Conservation (phyloP, 768 basidiomycete species). For the Auricularia cornea region DNA sequence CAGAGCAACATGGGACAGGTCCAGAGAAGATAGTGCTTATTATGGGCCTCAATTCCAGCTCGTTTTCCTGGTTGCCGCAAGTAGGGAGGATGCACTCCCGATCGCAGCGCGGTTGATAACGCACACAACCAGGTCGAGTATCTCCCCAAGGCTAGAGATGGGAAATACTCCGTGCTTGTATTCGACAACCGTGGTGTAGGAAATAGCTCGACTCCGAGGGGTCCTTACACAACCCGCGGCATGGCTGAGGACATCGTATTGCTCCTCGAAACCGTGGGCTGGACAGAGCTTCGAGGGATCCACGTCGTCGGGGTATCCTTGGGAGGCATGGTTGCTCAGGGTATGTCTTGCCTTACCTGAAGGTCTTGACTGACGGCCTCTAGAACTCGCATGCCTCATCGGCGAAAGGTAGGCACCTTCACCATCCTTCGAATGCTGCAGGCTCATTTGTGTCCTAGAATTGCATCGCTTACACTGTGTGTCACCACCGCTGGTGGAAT, state of each 20-base stretch:
- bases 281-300: constrained; percentile 52
- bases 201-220: constrained; percentile 58
- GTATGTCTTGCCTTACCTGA: constrained; percentile 32
- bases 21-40: constrained; percentile 62
- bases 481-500: constrained; percentile 65
- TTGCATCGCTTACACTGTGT: constrained; percentile 54
- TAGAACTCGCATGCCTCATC: constrained; percentile 62
- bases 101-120: background rate
- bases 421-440: no score
- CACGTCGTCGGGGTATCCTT: constrained; percentile 70
- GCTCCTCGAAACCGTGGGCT: constrained; percentile 62
- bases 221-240: constrained; percentile 66
- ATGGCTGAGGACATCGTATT: constrained; percentile 72
- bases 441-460: constrained; percentile 25
- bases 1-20: constrained; percentile 62
- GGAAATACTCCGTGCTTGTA: constrained; percentile 51
- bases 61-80: constrained; percentile 46
- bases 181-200: constrained; percentile 86
- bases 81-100: background rate
- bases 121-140: constrained; percentile 50
- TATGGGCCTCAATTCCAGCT: constrained; percentile 51
- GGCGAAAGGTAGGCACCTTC: constrained; percentile 28
- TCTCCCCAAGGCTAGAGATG: constrained; percentile 40
- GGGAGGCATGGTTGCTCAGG: constrained; percentile 81
- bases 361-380: no score